These are phyloP conservation scores for Vinca major DNA, from an alignment of 305 asterid species.

Conservation along the genomic window DNA sequence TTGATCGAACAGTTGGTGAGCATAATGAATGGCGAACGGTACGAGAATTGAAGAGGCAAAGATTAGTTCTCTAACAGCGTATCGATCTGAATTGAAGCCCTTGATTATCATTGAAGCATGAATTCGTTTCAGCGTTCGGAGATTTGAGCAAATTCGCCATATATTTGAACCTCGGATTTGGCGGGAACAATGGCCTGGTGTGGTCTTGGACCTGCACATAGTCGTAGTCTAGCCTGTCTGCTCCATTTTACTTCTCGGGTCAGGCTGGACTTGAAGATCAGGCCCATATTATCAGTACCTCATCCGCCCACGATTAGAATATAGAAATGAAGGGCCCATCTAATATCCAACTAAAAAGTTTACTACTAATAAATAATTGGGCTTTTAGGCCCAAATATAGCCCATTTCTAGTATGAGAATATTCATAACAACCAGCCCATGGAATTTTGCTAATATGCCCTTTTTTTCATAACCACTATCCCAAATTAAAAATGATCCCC, in stretches of 20 bases:
- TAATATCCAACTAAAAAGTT: too few species aligned
- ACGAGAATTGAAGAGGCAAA: constrained; percentile 33
- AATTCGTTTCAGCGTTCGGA: constrained; percentile 43
- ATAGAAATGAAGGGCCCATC: too few species aligned
- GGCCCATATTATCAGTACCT: background rate
- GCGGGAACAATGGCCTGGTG: constrained; percentile 23
- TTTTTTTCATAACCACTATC: too few species aligned
- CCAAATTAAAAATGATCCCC: too few species aligned
- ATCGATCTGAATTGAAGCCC: constrained; percentile 27
- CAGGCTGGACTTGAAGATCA: background rate
- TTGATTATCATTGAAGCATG: constrained; percentile 41
- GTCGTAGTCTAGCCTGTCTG: too few species aligned
- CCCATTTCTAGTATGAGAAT: too few species aligned
- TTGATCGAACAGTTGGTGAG: constrained; percentile 51
- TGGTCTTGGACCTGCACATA: constrained; percentile 31
- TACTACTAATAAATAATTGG: too few species aligned
- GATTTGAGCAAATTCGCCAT: constrained; percentile 48
- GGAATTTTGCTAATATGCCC: too few species aligned
- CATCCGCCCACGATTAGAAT: background rate
- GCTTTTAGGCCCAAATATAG: too few species aligned
- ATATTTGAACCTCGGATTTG: constrained; percentile 29
- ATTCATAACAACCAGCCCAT: too few species aligned
- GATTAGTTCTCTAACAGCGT: constrained; percentile 44
- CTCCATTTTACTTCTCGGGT: too few species aligned
- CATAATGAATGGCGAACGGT: constrained; percentile 36